Base-by-base conservation (phyloP, 192 early-diverging fungal genomes). In the Backusella liffmaniae region DNA sequence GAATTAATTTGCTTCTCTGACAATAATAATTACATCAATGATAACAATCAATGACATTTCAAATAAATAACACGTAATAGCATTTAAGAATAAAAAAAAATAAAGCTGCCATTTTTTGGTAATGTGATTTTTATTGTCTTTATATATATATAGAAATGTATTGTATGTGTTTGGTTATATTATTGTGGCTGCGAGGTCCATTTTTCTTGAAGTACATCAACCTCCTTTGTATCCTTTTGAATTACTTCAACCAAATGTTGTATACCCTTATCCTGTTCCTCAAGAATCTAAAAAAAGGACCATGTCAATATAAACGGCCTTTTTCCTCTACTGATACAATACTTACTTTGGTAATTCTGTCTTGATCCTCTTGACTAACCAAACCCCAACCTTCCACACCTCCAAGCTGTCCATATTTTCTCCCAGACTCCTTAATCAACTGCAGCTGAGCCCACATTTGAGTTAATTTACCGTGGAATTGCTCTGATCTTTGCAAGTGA, bases 371-470 rank as follows among this genome's bases (percentile, higher is more conserved):
- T 49, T 71, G 34, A 30, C 68, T 75, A 16, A 77, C 69, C 2
- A 41, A 30, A 29, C 73, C 44, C 75, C 76, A 77, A 15, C 39
- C 76, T 29, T 73, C 42, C 3, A 65, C 76, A 18, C 72, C 71
- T 21, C 66, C 78, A 26, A 72, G n/a, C 15, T 72, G 70, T n/a
- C 74, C 78, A 62, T 79, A 79, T 32, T 75, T 56, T 46, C 89
- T 29, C 37, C 83, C 75, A n/a, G 79, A 84, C 36, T 85, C 91
- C 75, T 93, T 92, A 5, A 95, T 85, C 74, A 90, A 80, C 73
- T 94, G 92, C 39, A 93, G 76, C 62, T 93, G 87, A 32, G 94
- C 93, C 90, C 93, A 93, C 30, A 96, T 86, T 72, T 96, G 94
- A 42, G 93, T 93, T 13, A 97, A 76, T 66, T 93, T 86, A 53